These are phyloP conservation scores for Gossypium herbaceum DNA, from an alignment of 345 rosid genomes.

Conservation along the genomic window DNA sequence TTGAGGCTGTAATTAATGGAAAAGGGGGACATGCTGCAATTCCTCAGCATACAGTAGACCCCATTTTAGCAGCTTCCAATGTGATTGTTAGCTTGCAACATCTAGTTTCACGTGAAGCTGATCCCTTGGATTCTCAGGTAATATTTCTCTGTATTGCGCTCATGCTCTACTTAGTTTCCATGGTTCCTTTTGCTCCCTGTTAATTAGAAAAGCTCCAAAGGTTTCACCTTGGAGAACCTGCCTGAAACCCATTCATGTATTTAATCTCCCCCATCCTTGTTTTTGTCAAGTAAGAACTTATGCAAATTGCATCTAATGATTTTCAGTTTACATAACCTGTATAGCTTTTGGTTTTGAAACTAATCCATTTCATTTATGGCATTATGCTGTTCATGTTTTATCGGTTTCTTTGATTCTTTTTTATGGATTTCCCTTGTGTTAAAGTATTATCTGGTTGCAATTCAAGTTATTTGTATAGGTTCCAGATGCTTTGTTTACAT, in stretches of 20 bases:
- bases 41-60: constrained; percentile 77
- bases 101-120: constrained; percentile 81
- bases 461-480: not conserved
- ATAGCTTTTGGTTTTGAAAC: too few relatives aligned
- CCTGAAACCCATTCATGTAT: not conserved
- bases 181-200: not conserved
- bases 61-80: constrained; percentile 78
- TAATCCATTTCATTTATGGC: too few relatives aligned
- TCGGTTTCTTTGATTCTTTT: too few relatives aligned
- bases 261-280: not conserved
- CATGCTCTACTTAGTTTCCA: not conserved
- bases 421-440: too few relatives aligned
- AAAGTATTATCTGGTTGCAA: not conserved
- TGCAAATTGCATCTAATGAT: too few relatives aligned
- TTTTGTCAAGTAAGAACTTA: not conserved
- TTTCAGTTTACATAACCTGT: too few relatives aligned
- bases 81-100: constrained; percentile 75
- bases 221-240: not conserved
- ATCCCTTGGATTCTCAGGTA: constrained; percentile 89
- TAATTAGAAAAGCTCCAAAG: too few relatives aligned
- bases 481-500: not conserved
- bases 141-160: not conserved
- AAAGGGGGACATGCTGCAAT: constrained; percentile 87
- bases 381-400: too few relatives aligned
- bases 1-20: constrained; percentile 74